These are phyloP conservation scores for Lachancea sp. DNA, from an alignment of 805 yeast species.

Conservation along the genomic window DNA sequence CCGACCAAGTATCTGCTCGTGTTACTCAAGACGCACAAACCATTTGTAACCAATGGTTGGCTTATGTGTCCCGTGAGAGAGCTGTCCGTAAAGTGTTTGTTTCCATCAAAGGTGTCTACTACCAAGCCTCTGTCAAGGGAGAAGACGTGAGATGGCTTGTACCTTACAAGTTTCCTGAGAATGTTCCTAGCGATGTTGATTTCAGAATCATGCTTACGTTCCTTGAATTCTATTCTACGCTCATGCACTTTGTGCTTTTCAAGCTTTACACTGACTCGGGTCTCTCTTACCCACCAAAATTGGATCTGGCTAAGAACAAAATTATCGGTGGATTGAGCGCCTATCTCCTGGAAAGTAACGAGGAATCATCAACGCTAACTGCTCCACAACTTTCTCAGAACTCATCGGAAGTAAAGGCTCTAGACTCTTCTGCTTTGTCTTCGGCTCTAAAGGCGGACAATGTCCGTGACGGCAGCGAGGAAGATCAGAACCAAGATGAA, in stretches of 20 bases:
- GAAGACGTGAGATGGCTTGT: conserved; percentile 94
- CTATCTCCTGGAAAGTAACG: conserved; percentile 59
- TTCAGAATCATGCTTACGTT: conserved; percentile 96
- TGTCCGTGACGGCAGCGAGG: conserved; percentile 26
- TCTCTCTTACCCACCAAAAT: conserved; percentile 85
- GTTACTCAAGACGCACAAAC: conserved; percentile 84
- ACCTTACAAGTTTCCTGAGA: conserved; percentile 95
- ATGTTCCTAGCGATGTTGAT: conserved; percentile 89
- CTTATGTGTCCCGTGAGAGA: conserved; percentile 81
- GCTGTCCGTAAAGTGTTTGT: conserved; percentile 84
- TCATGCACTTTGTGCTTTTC: conserved; percentile 80
- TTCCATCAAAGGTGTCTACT: conserved; percentile 94
- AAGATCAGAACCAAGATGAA: conserved; percentile 25
- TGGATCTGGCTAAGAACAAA: conserved; percentile 64
- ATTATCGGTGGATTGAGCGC: conserved; percentile 87
- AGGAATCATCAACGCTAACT: conserved; percentile 29
- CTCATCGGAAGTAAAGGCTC: conserved; percentile 26
- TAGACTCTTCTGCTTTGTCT: conserved; percentile 43
- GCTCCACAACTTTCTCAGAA: conserved; percentile 17
- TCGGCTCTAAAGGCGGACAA: conserved; percentile 45
- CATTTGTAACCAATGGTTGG: conserved; percentile 91
- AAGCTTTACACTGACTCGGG: conserved; percentile 80
- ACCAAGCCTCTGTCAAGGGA: conserved; percentile 83
- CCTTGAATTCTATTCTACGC: conserved; percentile 89
- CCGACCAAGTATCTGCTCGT: conserved; percentile 69